Percentiles rank a stretch among this genome's conserved stretches.
Evolutionary conservation across 345 rosid genomes (phyloP).

Genomic region (Euphorbia pulcherrima): DNA sequence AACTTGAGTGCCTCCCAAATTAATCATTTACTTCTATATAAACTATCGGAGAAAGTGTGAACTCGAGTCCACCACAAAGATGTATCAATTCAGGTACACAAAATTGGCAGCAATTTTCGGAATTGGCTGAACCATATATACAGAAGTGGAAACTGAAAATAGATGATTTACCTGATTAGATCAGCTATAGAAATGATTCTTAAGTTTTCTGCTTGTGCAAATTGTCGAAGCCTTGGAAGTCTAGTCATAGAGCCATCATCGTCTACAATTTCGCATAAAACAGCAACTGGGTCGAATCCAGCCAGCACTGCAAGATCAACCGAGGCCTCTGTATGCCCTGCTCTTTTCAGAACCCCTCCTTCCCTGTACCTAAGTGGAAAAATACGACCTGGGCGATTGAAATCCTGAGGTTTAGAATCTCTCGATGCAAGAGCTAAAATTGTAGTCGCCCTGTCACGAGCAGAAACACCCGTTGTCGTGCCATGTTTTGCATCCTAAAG

Average conservation of each 20-base stretch:
- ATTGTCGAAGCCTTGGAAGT: slow-evolving; percentile 65
- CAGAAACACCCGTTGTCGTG: slow-evolving; percentile 90
- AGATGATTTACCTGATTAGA: slow-evolving; percentile 54
- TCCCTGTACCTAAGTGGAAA: slow-evolving; percentile 78
- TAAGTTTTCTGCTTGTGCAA: slow-evolving; percentile 56
- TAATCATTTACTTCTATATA: no score
- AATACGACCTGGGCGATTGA: slow-evolving; percentile 85
- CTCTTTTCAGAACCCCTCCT: slow-evolving; percentile 86
- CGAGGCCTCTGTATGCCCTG: slow-evolving; percentile 94
- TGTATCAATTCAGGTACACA: no score
- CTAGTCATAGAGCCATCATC: slow-evolving; percentile 95
- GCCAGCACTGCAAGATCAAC: slow-evolving; percentile 82
- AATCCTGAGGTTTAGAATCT: slow-evolving; percentile 77
- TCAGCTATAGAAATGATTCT: slow-evolving; percentile 72
- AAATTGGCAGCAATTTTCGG: no score
- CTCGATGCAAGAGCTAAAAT: slow-evolving; percentile 66
- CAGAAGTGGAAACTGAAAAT: background rate
- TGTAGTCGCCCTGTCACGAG: slow-evolving; percentile 77
- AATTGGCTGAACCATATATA: no score
- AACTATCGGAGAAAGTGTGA: no score
- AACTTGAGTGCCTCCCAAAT: no score
- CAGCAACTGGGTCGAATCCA: slow-evolving; percentile 72
- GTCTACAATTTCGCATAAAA: slow-evolving; percentile 75
- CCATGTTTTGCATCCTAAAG: slow-evolving; percentile 94
- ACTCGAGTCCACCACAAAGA: no score